Evolutionary conservation across 2,329 filamentous ascomycete species (phyloP), one percentile per base, ranked within the genome.

Genomic region (Emmonsiellopsis sp.): DNA sequence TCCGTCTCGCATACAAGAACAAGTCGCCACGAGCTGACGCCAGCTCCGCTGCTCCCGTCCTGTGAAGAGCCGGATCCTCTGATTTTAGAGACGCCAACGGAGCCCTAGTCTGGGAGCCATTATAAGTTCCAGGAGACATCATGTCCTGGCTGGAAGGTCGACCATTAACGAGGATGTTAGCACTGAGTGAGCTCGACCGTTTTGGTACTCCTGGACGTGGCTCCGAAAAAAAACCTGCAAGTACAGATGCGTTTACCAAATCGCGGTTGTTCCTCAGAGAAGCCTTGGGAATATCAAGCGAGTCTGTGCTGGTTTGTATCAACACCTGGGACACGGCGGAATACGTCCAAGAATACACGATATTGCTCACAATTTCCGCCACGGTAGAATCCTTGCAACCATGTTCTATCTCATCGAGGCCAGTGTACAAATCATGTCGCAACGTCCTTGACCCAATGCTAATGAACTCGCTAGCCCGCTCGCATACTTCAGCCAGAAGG

Each of bases 401-500:
- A 32, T 65, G 58, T 26, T 66, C 63, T 37, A 71, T 67, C 3
- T 75, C 67, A 11, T 71, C 67, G 52, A 85, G 74, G 37, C 85
- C 83, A n/a, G 79, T 76, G 46, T 82, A 72, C 2, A 97, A 75
- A 64, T 97, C 93, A 52, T 82, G 79, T 51, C 90, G 82, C 73
- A 97, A 83, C 20, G 90, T 82, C 51, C 87, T 82, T 2, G 89
- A 87, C 38, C 89, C 84, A 40, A 85, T 81, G 1, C 88, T 86
- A 38, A 97, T 86, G 62, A 96, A 97, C 57, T 88, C 85, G 8
- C 93, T 78, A 1, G 89, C 85, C 54, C 91, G 81, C 56, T 84
- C 83, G 65, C 90, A 95, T 31, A 96, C 82, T 64, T 97, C 90
- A 1, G 89, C 86, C n/a, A 96, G 78, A 57, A 90, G 82, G 8